Evolutionary conservation across 2,329 filamentous ascomycete genomes (phyloP).

Genomic region (Ophiostoma himal-ulmi): DNA sequence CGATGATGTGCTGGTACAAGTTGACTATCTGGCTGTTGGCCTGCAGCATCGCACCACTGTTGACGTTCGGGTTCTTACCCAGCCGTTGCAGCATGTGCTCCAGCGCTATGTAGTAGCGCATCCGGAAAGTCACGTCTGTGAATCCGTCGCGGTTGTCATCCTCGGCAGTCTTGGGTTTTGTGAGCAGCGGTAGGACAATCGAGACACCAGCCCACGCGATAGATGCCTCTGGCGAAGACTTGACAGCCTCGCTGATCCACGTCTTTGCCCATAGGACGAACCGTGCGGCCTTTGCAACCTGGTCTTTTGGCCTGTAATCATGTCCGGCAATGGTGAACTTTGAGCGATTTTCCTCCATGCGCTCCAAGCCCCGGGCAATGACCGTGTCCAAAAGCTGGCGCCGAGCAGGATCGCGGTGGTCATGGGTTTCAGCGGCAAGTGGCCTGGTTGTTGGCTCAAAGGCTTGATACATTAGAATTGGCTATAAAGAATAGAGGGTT

Average conservation of each 20-base stretch:
- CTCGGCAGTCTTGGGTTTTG: neutral
- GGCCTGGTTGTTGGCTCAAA: neutral
- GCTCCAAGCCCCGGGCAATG: neutral
- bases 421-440: neutral
- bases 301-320: neutral
- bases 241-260: neutral
- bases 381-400: neutral
- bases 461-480: neutral
- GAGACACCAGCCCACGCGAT: neutral
- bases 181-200: neutral
- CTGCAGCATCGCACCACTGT: neutral
- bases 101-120: constrained; percentile 4
- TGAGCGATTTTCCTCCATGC: neutral
- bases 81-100: constrained; percentile 5
- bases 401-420: neutral
- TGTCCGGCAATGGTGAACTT: neutral
- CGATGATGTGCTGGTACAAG: neutral
- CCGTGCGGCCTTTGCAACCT: neutral
- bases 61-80: neutral
- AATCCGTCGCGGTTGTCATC: neutral
- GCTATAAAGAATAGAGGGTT: neutral
- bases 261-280: neutral
- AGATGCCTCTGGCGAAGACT: constrained; percentile 7
- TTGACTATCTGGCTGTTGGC: neutral
- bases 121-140: neutral